phyloP scores from a whole-genome alignment of 2,329 filamentous ascomycete genomes.

The Ascomycota sp. region DNA sequence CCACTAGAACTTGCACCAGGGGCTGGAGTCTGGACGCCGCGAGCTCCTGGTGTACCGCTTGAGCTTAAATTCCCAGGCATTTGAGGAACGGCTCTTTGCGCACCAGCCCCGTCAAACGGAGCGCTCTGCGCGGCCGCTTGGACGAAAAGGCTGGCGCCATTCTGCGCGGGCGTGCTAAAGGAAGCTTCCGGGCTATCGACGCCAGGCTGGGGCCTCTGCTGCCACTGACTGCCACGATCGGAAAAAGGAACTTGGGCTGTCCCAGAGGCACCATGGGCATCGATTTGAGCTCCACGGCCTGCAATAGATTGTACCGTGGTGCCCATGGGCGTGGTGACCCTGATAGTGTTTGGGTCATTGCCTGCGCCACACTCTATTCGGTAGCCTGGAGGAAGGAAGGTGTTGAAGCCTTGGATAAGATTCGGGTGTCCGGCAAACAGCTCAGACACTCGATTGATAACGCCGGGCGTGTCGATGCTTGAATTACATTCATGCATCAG shows the following conservation, averaged over 20 bases:
- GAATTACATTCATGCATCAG: neutral
- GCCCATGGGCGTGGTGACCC: conserved; percentile 94
- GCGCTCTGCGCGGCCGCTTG: conserved; percentile 17
- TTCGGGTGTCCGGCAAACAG: conserved; percentile 90
- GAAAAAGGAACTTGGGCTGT: conserved; percentile 23
- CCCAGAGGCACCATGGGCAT: conserved; percentile 16
- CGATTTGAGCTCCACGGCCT: conserved; percentile 23
- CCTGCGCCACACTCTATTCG: conserved; percentile 87
- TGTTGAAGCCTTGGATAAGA: conserved; percentile 94
- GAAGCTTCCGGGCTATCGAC: conserved; percentile 39
- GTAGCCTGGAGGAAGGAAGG: conserved; percentile 85
- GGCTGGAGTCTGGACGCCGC: conserved; percentile 37
- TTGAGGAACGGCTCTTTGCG: conserved; percentile 12
- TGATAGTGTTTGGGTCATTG: conserved; percentile 84
- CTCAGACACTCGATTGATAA: conserved; percentile 88
- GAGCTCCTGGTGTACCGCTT: conserved; percentile 21
- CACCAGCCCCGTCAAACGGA: conserved; percentile 10
- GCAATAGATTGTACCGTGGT: conserved; percentile 80
- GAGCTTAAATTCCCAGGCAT: conserved; percentile 11
- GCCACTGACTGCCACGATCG: conserved; percentile 30
- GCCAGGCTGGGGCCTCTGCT: conserved; percentile 31
- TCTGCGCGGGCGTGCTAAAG: conserved; percentile 35
- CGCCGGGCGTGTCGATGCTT: conserved; percentile 85
- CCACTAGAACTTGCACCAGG: conserved; percentile 31
- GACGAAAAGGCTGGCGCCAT: conserved; percentile 24